These are phyloP conservation scores for Botrytis paeoniae DNA, from an alignment of 2,329 filamentous ascomycete genomes.

Conservation along the genomic window DNA sequence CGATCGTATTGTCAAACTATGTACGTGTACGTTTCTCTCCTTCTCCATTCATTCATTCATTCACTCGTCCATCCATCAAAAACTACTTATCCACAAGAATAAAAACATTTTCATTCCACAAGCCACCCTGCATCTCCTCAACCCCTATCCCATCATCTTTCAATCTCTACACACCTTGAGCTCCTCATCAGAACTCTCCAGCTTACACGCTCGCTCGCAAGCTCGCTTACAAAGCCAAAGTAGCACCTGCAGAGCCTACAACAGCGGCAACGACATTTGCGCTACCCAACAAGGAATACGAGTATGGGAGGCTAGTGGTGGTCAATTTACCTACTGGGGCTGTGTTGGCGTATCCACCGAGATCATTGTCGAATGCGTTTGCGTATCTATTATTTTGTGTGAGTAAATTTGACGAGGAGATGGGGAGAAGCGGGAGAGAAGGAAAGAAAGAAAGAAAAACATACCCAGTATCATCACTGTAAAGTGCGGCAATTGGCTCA, in stretches of 20 bases:
- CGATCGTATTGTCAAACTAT: not conserved
- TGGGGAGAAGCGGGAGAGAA: no score
- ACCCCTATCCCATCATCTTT: not conserved
- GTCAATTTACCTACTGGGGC: conserved; percentile 50
- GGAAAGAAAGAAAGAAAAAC: not conserved
- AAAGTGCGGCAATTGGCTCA: conserved; percentile 35
- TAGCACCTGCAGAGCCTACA: conserved; percentile 39
- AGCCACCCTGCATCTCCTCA: not conserved
- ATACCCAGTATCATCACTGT: conserved; percentile 24
- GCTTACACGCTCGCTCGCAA: not conserved
- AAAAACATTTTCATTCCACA: not conserved
- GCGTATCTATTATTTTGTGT: conserved; percentile 33
- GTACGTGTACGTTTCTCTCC: not conserved
- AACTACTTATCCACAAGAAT: not conserved
- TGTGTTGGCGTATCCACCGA: conserved; percentile 46
- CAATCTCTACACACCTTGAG: not conserved
- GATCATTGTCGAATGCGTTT: conserved; percentile 45
- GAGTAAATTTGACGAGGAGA: not conserved
- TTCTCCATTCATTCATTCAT: not conserved
- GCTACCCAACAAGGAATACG: conserved; percentile 51
- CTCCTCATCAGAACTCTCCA: not conserved
- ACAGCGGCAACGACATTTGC: conserved; percentile 44
- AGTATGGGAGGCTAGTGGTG: conserved; percentile 46
- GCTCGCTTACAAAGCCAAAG: conserved; percentile 30
- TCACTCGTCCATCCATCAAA: not conserved